These are phyloP conservation scores for Aechmea fasciata DNA, from an alignment of 176 grass and related monocot species.

Conservation along the genomic window DNA sequence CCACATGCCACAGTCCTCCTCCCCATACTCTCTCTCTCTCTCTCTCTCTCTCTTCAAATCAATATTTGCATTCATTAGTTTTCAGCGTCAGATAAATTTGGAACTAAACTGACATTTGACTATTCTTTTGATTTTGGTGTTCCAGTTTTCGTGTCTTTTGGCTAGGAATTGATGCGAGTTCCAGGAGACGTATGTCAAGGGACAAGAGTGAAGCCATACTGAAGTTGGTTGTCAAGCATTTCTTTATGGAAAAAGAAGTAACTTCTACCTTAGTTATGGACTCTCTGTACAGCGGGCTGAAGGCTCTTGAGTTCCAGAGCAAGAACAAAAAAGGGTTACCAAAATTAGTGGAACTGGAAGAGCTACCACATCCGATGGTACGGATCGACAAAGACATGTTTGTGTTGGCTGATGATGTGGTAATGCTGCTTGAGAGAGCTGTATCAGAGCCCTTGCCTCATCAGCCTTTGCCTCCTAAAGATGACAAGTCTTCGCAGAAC, in stretches of 20 bases:
- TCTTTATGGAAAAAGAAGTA: constrained; percentile 90
- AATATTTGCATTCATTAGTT: too few species aligned
- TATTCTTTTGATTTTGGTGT: constrained; percentile 22
- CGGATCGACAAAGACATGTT: constrained; percentile 68
- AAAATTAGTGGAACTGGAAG: constrained; percentile 50
- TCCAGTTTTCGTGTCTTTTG: constrained; percentile 80
- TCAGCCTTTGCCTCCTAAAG: constrained; percentile 60
- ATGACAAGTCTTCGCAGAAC: constrained; percentile 74
- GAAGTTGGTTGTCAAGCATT: constrained; percentile 74
- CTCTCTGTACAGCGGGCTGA: constrained; percentile 61
- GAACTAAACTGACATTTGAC: not conserved
- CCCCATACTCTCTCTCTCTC: too few species aligned
- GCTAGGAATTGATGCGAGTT: constrained; percentile 50
- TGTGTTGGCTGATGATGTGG: constrained; percentile 78
- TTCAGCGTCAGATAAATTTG: too few species aligned
- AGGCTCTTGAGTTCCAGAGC: constrained; percentile 66
- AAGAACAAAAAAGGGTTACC: constrained; percentile 41
- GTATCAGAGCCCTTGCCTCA: constrained; percentile 59
- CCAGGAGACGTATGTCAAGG: constrained; percentile 52
- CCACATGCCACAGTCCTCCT: too few species aligned
- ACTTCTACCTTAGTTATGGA: constrained; percentile 89
- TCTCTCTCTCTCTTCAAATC: too few species aligned
- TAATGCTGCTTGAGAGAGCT: constrained; percentile 55
- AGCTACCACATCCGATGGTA: constrained; percentile 54
- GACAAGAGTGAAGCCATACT: constrained; percentile 62